These are phyloP conservation scores for Pueraria montana DNA, from an alignment of 306 rosid species.

Conservation along the genomic window DNA sequence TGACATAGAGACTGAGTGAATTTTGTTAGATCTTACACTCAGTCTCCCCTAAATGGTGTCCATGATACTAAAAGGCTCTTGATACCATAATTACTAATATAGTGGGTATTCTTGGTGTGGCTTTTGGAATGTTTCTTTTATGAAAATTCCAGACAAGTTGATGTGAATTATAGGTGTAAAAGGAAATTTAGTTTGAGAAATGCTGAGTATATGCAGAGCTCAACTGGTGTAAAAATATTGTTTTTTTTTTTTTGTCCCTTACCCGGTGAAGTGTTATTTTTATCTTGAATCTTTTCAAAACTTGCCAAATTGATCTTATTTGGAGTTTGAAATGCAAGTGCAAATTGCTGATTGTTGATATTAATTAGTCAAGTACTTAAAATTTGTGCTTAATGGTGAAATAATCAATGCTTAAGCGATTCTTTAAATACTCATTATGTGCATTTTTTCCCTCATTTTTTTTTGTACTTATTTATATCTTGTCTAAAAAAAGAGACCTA, in stretches of 20 bases:
- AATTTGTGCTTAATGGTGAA: too few species aligned
- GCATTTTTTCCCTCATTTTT: too few species aligned
- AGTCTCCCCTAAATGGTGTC: slow-evolving; percentile 49
- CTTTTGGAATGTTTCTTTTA: slow-evolving; percentile 14
- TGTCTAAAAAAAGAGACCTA: too few species aligned
- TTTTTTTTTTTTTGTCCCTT: too few species aligned
- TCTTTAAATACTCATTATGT: too few species aligned
- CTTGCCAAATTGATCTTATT: background rate
- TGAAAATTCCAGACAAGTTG: background rate
- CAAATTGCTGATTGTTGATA: background rate
- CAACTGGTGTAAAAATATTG: background rate
- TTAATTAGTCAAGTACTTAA: background rate
- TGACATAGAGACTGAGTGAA: slow-evolving; percentile 76
- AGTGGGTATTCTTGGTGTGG: slow-evolving; percentile 45
- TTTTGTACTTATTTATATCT: too few species aligned
- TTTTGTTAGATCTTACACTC: slow-evolving; percentile 91
- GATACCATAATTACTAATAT: slow-evolving; percentile 31
- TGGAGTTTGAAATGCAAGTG: background rate
- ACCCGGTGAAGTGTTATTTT: background rate
- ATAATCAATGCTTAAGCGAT: too few species aligned
- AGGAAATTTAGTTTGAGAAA: slow-evolving; percentile 18
- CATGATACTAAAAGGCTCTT: slow-evolving; percentile 28
- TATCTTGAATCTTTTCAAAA: background rate
- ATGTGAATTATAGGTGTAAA: slow-evolving; percentile 15
- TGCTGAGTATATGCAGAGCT: background rate